A percentile compares a stretch with the other conserved stretches of the same genome.
These are phyloP conservation scores for Xylaria cubensis DNA, from an alignment of 495 filamentous ascomycete genomes.

Conservation along the genomic window DNA sequence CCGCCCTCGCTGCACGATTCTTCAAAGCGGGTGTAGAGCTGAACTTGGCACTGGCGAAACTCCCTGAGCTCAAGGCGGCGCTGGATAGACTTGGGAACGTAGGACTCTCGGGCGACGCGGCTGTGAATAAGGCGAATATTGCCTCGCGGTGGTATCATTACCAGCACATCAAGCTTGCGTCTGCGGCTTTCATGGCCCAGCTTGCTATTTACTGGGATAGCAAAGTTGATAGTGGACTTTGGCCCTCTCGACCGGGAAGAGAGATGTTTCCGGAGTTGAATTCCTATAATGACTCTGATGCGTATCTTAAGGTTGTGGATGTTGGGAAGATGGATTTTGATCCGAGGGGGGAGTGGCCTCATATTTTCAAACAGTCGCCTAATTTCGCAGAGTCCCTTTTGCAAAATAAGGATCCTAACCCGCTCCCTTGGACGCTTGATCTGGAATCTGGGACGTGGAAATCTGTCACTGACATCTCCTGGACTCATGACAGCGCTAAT, in stretches of 20 bases:
- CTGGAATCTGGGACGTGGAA: not conserved
- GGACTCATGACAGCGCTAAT: not conserved
- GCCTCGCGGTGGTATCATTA: not conserved
- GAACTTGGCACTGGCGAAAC: not conserved
- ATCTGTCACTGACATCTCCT: not conserved
- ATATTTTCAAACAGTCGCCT: not conserved
- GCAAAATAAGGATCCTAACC: not conserved
- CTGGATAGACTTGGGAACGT: not conserved
- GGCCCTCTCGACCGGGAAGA: constrained; percentile 21
- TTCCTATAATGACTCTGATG: not conserved
- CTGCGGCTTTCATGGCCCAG: constrained; percentile 3
- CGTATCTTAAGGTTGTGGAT: not conserved
- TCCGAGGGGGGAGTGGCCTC: not conserved
- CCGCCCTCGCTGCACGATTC: not conserved
- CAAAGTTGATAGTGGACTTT: not conserved
- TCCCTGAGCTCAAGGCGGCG: not conserved
- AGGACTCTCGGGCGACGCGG: not conserved
- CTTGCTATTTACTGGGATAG: constrained; percentile 29
- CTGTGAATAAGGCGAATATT: not conserved
- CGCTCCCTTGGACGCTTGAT: not conserved
- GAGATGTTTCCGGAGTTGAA: not conserved
- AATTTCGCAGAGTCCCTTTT: not conserved
- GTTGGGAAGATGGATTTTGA: not conserved
- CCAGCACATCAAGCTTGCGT: not conserved
- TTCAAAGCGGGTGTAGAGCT: constrained; percentile 34